Evolutionary conservation across 768 basidiomycete genomes (phyloP).

Genomic region (Boletus vermiculosoides): DNA sequence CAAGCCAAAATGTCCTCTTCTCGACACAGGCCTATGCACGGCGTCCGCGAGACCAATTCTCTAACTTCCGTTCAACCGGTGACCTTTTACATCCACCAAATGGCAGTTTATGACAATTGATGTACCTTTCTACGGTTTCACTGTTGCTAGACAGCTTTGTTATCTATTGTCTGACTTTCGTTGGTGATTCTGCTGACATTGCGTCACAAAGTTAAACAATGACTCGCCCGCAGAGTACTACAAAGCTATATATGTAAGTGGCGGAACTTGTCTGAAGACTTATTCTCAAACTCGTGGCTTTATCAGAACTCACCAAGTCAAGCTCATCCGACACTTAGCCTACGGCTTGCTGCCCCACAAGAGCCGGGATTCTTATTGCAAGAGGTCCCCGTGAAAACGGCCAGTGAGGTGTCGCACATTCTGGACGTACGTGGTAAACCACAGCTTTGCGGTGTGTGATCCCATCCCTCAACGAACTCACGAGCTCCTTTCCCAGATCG

Average conservation of each 20-base stretch:
- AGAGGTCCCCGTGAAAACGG: slow-evolving; percentile 64
- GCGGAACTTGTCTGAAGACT: background rate
- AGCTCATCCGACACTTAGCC: slow-evolving; percentile 66
- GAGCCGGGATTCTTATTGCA: slow-evolving; percentile 78
- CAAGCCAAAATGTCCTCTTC: background rate
- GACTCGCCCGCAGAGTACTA: slow-evolving; percentile 58
- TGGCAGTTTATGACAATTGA: background rate
- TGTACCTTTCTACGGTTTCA: background rate
- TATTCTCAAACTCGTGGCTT: slow-evolving; percentile 2
- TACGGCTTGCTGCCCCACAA: slow-evolving; percentile 65
- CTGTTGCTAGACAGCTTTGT: background rate
- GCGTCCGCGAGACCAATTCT: background rate
- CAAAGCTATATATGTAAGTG: slow-evolving; percentile 62
- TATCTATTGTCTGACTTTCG: background rate
- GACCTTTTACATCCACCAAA: background rate
- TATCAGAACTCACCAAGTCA: slow-evolving; percentile 60
- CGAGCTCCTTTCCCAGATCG: slow-evolving; percentile 35
- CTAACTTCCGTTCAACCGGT: background rate
- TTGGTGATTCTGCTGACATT: slow-evolving; percentile 11
- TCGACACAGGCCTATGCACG: background rate
- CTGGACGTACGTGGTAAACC: slow-evolving; percentile 53
- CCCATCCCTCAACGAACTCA: background rate
- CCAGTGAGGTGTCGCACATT: slow-evolving; percentile 74
- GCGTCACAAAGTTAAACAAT: slow-evolving; percentile 51
- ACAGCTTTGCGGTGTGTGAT: background rate